A percentile compares a stretch with the other conserved stretches of the same genome.
These are phyloP conservation scores for Penicillium sp. DNA, from an alignment of 2,329 filamentous ascomycete genomes.

Conservation along the genomic window DNA sequence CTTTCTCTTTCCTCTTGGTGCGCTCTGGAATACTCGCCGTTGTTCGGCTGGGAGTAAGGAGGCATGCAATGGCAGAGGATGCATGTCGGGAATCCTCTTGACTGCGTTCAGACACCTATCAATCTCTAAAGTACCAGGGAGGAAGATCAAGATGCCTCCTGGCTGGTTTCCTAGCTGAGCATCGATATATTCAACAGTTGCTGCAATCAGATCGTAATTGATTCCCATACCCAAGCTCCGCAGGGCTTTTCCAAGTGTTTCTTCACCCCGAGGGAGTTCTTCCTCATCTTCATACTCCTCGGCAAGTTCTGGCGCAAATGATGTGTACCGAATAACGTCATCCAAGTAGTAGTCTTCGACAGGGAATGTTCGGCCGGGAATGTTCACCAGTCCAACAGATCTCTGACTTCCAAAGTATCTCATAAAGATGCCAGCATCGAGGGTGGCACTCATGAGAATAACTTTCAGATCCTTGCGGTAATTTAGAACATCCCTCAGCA, in stretches of 20 bases:
- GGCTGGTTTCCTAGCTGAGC: slow-evolving; percentile 68
- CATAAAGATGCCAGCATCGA: slow-evolving; percentile 83
- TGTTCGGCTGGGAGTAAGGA: slow-evolving; percentile 88
- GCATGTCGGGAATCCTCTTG: slow-evolving; percentile 62
- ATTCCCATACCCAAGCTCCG: slow-evolving; percentile 76
- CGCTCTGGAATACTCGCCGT: slow-evolving; percentile 74
- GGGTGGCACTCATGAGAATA: slow-evolving; percentile 92
- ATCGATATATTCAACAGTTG: slow-evolving; percentile 80
- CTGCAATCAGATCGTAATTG: slow-evolving; percentile 83
- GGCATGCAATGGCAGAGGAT: slow-evolving; percentile 86
- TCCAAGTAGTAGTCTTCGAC: slow-evolving; percentile 89
- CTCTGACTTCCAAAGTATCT: slow-evolving; percentile 74
- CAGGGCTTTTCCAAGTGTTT: slow-evolving; percentile 66
- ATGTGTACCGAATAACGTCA: slow-evolving; percentile 77
- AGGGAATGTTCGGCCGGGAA: slow-evolving; percentile 83
- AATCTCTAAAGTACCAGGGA: slow-evolving; percentile 91
- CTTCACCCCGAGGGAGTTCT: slow-evolving; percentile 46
- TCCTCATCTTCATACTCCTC: slow-evolving; percentile 38
- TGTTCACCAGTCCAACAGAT: slow-evolving; percentile 77
- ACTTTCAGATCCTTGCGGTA: slow-evolving; percentile 78
- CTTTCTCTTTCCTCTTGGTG: slow-evolving; percentile 81
- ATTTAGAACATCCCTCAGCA: slow-evolving; percentile 78
- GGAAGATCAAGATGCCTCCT: slow-evolving; percentile 91
- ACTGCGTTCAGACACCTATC: slow-evolving; percentile 73
- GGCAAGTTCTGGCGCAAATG: slow-evolving; percentile 56